phyloP scores from a whole-genome alignment of 1,284 basidiomycete genomes.

The Ustilago sp. region DNA sequence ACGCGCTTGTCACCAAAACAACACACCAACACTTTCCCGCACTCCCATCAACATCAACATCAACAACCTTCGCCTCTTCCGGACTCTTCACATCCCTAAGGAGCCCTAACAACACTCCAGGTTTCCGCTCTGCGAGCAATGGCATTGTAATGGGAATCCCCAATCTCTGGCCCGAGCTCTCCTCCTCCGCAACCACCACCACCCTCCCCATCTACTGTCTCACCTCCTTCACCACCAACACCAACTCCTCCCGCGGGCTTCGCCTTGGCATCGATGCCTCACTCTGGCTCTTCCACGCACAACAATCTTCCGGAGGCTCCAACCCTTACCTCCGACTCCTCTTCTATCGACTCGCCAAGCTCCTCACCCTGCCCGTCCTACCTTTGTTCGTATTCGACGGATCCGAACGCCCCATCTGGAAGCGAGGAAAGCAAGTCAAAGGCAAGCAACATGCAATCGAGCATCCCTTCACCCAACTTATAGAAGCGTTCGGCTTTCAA shows the following conservation, averaged over 20 bases:
- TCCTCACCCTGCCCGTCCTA: constrained; percentile 82
- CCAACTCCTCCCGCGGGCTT: constrained; percentile 29
- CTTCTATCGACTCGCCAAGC: constrained; percentile 74
- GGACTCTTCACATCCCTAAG: no score
- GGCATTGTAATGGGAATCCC: constrained; percentile 58
- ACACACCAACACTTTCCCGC: constrained; percentile 4
- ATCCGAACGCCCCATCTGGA: constrained; percentile 81
- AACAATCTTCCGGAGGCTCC: constrained; percentile 69
- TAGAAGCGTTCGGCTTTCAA: constrained; percentile 86
- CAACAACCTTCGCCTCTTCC: neutral
- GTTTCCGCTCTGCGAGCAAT: neutral
- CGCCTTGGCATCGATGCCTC: constrained; percentile 64
- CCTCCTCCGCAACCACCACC: constrained; percentile 39
- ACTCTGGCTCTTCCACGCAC: constrained; percentile 72
- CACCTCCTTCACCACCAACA: constrained; percentile 28
- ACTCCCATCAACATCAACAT: neutral
- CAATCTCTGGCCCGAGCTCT: constrained; percentile 60
- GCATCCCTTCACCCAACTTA: constrained; percentile 73
- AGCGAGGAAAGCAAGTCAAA: constrained; percentile 81
- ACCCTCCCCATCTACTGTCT: constrained; percentile 49
- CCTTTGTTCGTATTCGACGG: constrained; percentile 97
- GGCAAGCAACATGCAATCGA: constrained; percentile 63
- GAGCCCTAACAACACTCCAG: neutral
- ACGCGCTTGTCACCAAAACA: neutral
- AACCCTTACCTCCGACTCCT: constrained; percentile 72